Percentiles rank a stretch among this genome's conserved stretches.
These are phyloP conservation scores for Solanum dulcamara DNA, from an alignment of 257 asterid species.

Conservation along the genomic window DNA sequence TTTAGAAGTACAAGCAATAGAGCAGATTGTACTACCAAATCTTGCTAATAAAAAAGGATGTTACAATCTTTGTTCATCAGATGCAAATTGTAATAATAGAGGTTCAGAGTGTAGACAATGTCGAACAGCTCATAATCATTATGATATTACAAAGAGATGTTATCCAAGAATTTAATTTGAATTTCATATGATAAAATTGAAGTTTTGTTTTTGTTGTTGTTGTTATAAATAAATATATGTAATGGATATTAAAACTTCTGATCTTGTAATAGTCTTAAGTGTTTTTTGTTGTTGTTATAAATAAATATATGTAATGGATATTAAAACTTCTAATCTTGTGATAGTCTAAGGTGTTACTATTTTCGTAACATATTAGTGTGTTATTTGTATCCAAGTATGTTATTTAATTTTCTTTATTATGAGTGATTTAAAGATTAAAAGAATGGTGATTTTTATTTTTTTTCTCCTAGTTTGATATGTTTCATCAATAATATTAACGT, in stretches of 20 bases:
- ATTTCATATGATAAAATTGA: not conserved
- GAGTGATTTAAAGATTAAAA: too few relatives aligned
- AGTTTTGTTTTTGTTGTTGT: not conserved
- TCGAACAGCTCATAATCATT: not conserved
- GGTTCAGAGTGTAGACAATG: not conserved
- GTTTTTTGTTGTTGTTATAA: not conserved
- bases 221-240: not conserved
- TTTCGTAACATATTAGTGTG: too few relatives aligned
- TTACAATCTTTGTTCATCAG: not conserved
- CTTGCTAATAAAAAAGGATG: not conserved
- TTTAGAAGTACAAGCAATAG: not conserved
- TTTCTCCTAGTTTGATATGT: too few relatives aligned
- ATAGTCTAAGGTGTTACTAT: not conserved
- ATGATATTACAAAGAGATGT: not conserved
- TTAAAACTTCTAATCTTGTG: not conserved
- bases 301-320: not conserved
- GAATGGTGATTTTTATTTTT: too few relatives aligned
- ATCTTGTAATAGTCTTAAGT: not conserved
- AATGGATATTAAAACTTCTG: not conserved
- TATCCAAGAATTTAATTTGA: not conserved
- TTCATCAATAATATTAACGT: too few relatives aligned
- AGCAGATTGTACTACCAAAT: not conserved
- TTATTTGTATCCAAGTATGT: not conserved
- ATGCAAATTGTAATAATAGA: not conserved
- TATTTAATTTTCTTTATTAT: too few relatives aligned